phyloP scores from a whole-genome alignment of 2,329 filamentous ascomycete species.

The Neonectria ditissima region DNA sequence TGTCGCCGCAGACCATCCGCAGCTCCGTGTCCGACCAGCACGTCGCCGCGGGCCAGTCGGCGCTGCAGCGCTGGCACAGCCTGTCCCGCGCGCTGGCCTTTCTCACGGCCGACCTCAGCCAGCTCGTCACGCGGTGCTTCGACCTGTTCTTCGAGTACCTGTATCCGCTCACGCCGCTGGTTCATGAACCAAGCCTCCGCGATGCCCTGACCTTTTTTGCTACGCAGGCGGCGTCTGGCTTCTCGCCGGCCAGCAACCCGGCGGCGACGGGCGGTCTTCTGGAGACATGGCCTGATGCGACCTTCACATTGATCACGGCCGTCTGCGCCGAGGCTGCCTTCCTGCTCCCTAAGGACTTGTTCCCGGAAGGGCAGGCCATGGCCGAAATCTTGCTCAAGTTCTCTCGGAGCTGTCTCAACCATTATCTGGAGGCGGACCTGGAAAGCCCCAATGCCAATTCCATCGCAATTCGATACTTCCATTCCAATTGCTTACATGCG shows the following conservation, averaged over 20 bases:
- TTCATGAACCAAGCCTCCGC: slow-evolving; percentile 56
- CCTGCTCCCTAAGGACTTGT: slow-evolving; percentile 53
- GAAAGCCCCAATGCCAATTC: slow-evolving; percentile 57
- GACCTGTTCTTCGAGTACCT: slow-evolving; percentile 58
- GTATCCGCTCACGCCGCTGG: slow-evolving; percentile 55
- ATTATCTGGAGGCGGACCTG: slow-evolving; percentile 56
- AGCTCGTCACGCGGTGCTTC: slow-evolving; percentile 49
- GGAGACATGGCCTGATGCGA: slow-evolving; percentile 51
- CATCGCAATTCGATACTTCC: slow-evolving; percentile 57
- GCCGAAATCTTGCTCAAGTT: slow-evolving; percentile 54
- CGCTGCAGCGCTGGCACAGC: slow-evolving; percentile 46
- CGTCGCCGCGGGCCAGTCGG: slow-evolving; percentile 28
- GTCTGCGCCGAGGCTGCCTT: slow-evolving; percentile 57
- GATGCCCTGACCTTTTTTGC: slow-evolving; percentile 51
- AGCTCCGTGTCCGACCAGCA: slow-evolving; percentile 30
- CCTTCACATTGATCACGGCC: slow-evolving; percentile 58
- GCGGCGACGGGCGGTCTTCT: slow-evolving; percentile 22
- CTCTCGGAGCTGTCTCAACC: slow-evolving; percentile 52
- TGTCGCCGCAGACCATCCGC: slow-evolving; percentile 40
- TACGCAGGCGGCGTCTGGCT: slow-evolving; percentile 21
- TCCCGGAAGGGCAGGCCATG: slow-evolving; percentile 52
- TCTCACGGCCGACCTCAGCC: slow-evolving; percentile 41
- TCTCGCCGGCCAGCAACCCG: slow-evolving; percentile 27
- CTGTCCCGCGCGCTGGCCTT: slow-evolving; percentile 42
- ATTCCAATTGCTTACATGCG: slow-evolving; percentile 59